Evolutionary conservation across 352 stramenopile species (phyloP), one percentile per base, ranked within the genome.

Genomic region (Globisporangium uncinulatum): DNA sequence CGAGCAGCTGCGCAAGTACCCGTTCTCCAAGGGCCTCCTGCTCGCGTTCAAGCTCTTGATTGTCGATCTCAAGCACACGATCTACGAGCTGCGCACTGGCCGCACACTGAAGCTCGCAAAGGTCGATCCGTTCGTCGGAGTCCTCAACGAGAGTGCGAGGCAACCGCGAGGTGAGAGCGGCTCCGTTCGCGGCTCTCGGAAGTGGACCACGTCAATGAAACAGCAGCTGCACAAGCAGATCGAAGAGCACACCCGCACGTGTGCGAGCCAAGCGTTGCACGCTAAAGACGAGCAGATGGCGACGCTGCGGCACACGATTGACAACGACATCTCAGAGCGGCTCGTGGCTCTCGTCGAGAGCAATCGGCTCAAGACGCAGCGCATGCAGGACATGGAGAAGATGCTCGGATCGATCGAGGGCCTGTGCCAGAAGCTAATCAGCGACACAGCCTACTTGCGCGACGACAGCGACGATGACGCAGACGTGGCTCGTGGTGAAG

Each of bases 341-440:
- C 66, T 90, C 1, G 59, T 61, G 29, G 65, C 57, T 34, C 55
- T 90, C 17, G 66, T 84, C 7, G 73, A 83, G 46, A 83, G 71
- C 54, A 83, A 83, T 47, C 64, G 70, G 10, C 70, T 79, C 6
- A 90, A 90, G 59, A 70, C 70, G 14, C 54, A 66, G 52, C 74
- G 79, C 6, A 71, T 88, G 73, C 57, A 72, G 19, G 76, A 85
- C 24, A 73, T 90, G 57, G 77, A 90, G 48, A 65, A 62, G n/a
- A 71, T 73, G 37, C 62, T 90, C 2, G 65, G 72, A 0, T 69
- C 78, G 31, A 87, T 90, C 47, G 77, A 90, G 56, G 73, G 73
- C n/a, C 57, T 87, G 3, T 90, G 80, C 42, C 67, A 80, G 53
- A 69, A 87, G 51, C 72, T 90, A 39, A 73, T 88, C 48, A 69